These are phyloP conservation scores for Starmerella etchellsii DNA, from an alignment of 805 yeast genomes.

Conservation along the genomic window DNA sequence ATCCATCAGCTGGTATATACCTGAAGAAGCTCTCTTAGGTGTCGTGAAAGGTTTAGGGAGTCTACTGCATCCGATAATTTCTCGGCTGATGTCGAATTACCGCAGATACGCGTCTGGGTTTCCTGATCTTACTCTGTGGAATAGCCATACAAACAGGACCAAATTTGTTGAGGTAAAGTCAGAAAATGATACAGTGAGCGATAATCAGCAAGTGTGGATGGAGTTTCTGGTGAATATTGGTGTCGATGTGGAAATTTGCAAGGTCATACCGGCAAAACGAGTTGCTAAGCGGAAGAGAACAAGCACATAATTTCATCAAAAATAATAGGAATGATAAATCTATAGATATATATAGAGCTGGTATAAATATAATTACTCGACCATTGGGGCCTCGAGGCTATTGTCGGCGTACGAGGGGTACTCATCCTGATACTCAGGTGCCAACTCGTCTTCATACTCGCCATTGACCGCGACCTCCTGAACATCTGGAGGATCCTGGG, in stretches of 20 bases:
- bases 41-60: slow-evolving; percentile 13
- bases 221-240: slow-evolving; percentile 23
- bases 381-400: no score
- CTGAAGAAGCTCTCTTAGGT: slow-evolving; percentile 4
- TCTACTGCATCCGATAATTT: slow-evolving; percentile 4
- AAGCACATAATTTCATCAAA: no score
- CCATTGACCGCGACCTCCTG: not conserved
- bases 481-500: slow-evolving; percentile 63
- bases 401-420: no score
- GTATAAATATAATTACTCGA: not conserved
- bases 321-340: no score
- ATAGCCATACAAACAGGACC: slow-evolving; percentile 4
- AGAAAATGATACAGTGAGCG: slow-evolving; percentile 29
- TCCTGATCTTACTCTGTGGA: slow-evolving; percentile 30
- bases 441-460: no score
- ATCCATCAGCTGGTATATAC: slow-evolving; percentile 26
- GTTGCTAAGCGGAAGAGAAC: slow-evolving; percentile 3
- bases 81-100: slow-evolving; percentile 18
- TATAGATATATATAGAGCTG: not conserved
- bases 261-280: slow-evolving; percentile 8
- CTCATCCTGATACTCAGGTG: no score
- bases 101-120: slow-evolving; percentile 24
- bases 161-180: slow-evolving; percentile 29
- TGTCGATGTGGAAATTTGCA: slow-evolving; percentile 27
- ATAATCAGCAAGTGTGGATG: slow-evolving; percentile 30